Evolutionary conservation across 495 filamentous ascomycete genomes (phyloP), one percentile per base, ranked within the genome.

Genomic region (Daldinia childiae): DNA sequence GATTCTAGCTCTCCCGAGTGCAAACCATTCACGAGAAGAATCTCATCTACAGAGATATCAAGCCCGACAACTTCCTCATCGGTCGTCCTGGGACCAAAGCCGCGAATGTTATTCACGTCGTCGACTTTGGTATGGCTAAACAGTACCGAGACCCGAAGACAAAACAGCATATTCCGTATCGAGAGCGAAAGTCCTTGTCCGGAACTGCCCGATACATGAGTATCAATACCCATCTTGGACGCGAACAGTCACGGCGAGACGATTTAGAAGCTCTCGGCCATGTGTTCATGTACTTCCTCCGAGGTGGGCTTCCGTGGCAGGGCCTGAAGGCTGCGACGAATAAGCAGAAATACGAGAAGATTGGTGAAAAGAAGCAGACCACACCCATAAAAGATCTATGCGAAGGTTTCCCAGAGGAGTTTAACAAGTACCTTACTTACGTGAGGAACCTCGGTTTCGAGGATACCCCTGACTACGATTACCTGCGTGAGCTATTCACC

Each of bases 1-100:
- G 41, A 41, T 56, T 15, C 6, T 77, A 94, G 94, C 87, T 99
- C 43, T 99, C 96, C 39, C 89, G 95, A 62, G 96, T 99, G 27
- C 95, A 99, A 87, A 99, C 95, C 0, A 99, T 99, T 68, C 95
- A 99, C 82, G 95, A 99, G 83, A 99, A 98, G 88, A 99, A 99
- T 79, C 86, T 98, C 41, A 99, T 99, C 75, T 99, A 99, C 80
- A 91, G 95, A 62, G 95, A 99, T 78, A 99, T 99, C 84, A 99
- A 99, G 80, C 95, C 95, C 12, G 95, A 99, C 82, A 99, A 99
- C 83, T 99, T 99, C 84, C 89, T 99, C 59, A 98, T 98, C 76
- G 95, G 95, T 41, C 90, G 95, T n/a, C 93, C 94, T 0, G 89
- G 87, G 72, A 92, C 93, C 54, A 99, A 99, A 83, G 85, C 93